Percentiles rank a stretch among this genome's conserved stretches.
Conservation (phyloP, 164 flowering plant species). For the Chimonanthus praecox region DNA sequence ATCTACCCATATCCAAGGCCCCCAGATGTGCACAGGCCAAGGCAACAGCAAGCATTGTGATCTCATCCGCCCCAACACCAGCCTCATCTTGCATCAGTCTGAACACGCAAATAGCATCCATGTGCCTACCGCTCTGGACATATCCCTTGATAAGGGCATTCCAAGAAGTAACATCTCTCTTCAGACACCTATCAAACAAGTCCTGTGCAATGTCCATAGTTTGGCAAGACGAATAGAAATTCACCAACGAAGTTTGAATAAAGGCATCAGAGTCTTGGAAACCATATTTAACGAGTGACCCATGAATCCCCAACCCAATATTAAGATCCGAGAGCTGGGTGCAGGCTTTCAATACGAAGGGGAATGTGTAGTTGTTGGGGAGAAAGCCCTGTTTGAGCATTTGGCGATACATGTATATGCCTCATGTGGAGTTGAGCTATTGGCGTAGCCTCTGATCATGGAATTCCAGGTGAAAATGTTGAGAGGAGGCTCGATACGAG, state of each 20-base stretch:
- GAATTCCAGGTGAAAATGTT: conserved; percentile 30
- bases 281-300: conserved; percentile 15
- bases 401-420: conserved; percentile 11
- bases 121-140: conserved; percentile 11
- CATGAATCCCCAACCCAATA: conserved; percentile 21
- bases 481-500: conserved; percentile 10
- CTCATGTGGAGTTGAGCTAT: conserved; percentile 13
- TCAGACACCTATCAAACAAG: conserved; percentile 17
- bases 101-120: conserved; percentile 21
- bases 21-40: conserved; percentile 22
- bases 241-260: conserved; percentile 23
- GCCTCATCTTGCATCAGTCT: conserved; percentile 16
- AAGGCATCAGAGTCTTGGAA: conserved; percentile 22
- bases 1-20: conserved; percentile 28
- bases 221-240: conserved; percentile 22
- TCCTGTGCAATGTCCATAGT: conserved; percentile 18
- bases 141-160: conserved; percentile 28
- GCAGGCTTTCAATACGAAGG: conserved; percentile 24
- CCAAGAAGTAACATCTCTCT: conserved; percentile 28
- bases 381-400: conserved; percentile 15
- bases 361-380: conserved; percentile 29
- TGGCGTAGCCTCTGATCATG: conserved; percentile 27
- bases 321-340: conserved; percentile 15
- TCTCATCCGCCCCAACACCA: conserved; percentile 19
- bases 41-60: conserved; percentile 26